These are phyloP conservation scores for Ciborinia camelliae DNA, from an alignment of 2,329 filamentous ascomycete species.

Conservation along the genomic window DNA sequence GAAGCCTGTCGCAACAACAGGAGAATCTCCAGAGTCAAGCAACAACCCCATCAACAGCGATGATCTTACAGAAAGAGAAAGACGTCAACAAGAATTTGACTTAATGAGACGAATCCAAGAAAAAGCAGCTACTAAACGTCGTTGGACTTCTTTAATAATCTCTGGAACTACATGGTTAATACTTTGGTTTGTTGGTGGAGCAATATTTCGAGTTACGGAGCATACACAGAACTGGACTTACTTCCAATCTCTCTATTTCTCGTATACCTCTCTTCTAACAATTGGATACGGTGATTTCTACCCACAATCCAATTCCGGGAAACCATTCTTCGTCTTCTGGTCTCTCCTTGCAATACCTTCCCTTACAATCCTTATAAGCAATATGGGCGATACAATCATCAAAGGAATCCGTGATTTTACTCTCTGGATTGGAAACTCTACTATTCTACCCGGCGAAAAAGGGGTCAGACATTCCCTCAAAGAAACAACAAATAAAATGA, in stretches of 20 bases:
- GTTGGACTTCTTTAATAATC: constrained; percentile 69
- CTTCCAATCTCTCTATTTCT: constrained; percentile 81
- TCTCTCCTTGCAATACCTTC: constrained; percentile 79
- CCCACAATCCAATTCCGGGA: constrained; percentile 72
- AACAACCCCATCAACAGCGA: neutral
- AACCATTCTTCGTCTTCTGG: constrained; percentile 93
- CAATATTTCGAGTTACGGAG: constrained; percentile 62
- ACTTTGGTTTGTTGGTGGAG: constrained; percentile 77
- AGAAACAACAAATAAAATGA: constrained; percentile 43
- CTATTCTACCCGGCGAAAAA: constrained; percentile 57
- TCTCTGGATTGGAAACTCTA: constrained; percentile 54
- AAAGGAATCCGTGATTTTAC: constrained; percentile 55
- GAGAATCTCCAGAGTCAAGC: neutral
- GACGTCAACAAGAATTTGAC: constrained; percentile 68
- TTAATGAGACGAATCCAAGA: constrained; percentile 79
- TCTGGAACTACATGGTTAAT: constrained; percentile 66
- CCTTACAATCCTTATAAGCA: constrained; percentile 81
- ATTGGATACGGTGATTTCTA: constrained; percentile 83
- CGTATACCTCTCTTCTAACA: constrained; percentile 77
- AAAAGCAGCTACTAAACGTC: constrained; percentile 59
- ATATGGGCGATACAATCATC: constrained; percentile 81
- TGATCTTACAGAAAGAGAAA: constrained; percentile 49
- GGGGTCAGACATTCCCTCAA: constrained; percentile 48
- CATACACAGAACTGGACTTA: constrained; percentile 61
- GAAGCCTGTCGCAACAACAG: constrained; percentile 40